Conservation (phyloP, 495 filamentous ascomycete species). For the Oidiodendron maius region DNA sequence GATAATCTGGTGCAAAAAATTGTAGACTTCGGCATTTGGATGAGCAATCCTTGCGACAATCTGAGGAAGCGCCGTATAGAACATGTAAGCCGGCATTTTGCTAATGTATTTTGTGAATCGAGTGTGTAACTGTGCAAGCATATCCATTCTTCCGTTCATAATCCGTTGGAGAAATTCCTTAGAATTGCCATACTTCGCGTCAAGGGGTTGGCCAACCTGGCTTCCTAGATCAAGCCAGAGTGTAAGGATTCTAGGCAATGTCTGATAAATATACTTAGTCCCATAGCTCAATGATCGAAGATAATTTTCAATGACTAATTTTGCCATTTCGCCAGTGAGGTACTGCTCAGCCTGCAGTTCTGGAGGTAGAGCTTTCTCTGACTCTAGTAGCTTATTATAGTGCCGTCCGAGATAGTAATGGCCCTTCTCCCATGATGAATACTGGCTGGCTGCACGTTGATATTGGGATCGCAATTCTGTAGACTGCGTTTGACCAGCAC, state of each 20-base stretch:
- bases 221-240: slow-evolving; percentile 90
- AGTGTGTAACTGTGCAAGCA: slow-evolving; percentile 64
- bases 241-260: slow-evolving; percentile 81
- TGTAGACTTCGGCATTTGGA: slow-evolving; percentile 68
- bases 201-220: slow-evolving; percentile 59
- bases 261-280: slow-evolving; percentile 92
- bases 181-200: slow-evolving; percentile 55
- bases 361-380: slow-evolving; percentile 70
- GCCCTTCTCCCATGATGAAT: slow-evolving; percentile 83
- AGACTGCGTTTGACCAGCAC: slow-evolving; percentile 82
- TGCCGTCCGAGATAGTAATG: slow-evolving; percentile 96
- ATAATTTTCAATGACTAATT: slow-evolving; percentile 90
- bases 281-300: slow-evolving; percentile 75
- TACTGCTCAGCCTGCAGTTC: slow-evolving; percentile 53
- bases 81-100: slow-evolving; percentile 76
- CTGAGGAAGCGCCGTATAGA: slow-evolving; percentile 89
- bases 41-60: slow-evolving; percentile 89
- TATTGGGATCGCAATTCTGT: slow-evolving; percentile 72
- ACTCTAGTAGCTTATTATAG: slow-evolving; percentile 93
- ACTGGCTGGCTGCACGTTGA: slow-evolving; percentile 57
- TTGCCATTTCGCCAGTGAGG: slow-evolving; percentile 72
- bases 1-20: slow-evolving; percentile 69
- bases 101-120: slow-evolving; percentile 68
- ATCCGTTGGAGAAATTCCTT: slow-evolving; percentile 48
- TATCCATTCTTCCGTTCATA: slow-evolving; percentile 40